Conservation (phyloP, 2,329 filamentous ascomycete genomes). For the Arthrinium phaeospermum region DNA sequence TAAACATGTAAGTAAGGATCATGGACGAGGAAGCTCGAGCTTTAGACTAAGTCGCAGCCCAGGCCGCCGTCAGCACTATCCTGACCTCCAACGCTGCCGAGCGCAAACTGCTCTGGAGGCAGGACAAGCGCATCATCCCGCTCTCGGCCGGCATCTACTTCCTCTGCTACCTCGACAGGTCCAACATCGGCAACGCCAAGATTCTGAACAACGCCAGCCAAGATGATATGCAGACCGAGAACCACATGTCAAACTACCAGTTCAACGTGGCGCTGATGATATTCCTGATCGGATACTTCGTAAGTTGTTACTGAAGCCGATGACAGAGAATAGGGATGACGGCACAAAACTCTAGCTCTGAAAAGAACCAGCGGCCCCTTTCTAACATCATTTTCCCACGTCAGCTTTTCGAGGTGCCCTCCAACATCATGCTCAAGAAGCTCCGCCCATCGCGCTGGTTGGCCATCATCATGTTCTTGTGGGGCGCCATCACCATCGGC, state of each 20-base stretch:
- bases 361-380: neutral
- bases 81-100: slow-evolving; percentile 25
- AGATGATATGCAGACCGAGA: slow-evolving; percentile 43
- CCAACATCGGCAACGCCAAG: slow-evolving; percentile 55
- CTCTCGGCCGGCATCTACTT: slow-evolving; percentile 60
- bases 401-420: slow-evolving; percentile 65
- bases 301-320: neutral
- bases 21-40: neutral
- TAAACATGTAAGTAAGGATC: neutral
- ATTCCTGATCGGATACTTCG: slow-evolving; percentile 38
- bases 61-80: neutral
- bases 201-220: slow-evolving; percentile 43
- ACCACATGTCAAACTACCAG: slow-evolving; percentile 37
- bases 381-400: neutral
- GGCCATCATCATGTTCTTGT: slow-evolving; percentile 68
- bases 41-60: neutral
- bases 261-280: slow-evolving; percentile 46
- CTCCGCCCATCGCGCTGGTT: slow-evolving; percentile 68
- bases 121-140: slow-evolving; percentile 60
- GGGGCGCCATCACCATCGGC: slow-evolving; percentile 71
- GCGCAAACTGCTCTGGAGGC: slow-evolving; percentile 43
- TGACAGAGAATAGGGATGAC: neutral
- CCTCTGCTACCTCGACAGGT: slow-evolving; percentile 63
- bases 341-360: neutral
- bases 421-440: slow-evolving; percentile 70